These are phyloP conservation scores for Candida awuae DNA, from an alignment of 805 yeast species.

Conservation along the genomic window DNA sequence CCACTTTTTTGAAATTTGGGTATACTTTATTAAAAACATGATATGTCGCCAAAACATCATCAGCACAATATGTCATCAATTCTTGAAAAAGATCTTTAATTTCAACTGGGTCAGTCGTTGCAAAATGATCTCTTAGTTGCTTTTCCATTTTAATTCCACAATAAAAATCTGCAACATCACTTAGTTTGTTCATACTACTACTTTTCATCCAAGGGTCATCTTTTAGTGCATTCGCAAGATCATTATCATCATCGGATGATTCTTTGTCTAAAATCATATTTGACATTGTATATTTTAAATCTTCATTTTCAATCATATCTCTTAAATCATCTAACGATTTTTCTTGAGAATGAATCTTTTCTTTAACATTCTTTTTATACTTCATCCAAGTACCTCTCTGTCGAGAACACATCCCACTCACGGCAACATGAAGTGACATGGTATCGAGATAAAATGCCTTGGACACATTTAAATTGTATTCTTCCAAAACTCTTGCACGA, in stretches of 20 bases:
- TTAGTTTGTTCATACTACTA: conserved; percentile 72
- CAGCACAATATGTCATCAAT: conserved; percentile 75
- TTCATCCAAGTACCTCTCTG: conserved; percentile 76
- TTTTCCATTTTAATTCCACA: conserved; percentile 65
- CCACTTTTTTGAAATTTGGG: conserved; percentile 56
- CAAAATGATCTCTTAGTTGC: conserved; percentile 55
- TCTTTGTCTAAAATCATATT: conserved; percentile 28
- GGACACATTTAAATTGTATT: conserved; percentile 59
- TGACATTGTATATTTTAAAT: conserved; percentile 22
- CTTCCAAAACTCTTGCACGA: conserved; percentile 78
- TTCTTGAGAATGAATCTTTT: conserved; percentile 14
- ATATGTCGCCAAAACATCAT: conserved; percentile 72
- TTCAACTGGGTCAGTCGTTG: conserved; percentile 42
- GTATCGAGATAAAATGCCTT: conserved; percentile 82
- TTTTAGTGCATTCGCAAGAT: conserved; percentile 15
- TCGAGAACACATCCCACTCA: conserved; percentile 85
- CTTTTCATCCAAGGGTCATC: conserved; percentile 82
- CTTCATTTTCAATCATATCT: conserved; percentile 19
- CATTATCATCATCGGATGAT: conserved; percentile 18
- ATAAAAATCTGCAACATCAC: conserved; percentile 72
- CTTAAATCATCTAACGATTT: conserved; percentile 17
- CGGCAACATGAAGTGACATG: conserved; percentile 86
- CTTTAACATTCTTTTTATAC: conserved; percentile 36
- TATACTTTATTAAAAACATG: conserved; percentile 58
- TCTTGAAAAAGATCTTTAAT: conserved; percentile 49